Percentiles rank a stretch among this genome's conserved stretches.
These are phyloP conservation scores for Micractinium sp. DNA, from an alignment of 139 green algal genomes.

Conservation along the genomic window DNA sequence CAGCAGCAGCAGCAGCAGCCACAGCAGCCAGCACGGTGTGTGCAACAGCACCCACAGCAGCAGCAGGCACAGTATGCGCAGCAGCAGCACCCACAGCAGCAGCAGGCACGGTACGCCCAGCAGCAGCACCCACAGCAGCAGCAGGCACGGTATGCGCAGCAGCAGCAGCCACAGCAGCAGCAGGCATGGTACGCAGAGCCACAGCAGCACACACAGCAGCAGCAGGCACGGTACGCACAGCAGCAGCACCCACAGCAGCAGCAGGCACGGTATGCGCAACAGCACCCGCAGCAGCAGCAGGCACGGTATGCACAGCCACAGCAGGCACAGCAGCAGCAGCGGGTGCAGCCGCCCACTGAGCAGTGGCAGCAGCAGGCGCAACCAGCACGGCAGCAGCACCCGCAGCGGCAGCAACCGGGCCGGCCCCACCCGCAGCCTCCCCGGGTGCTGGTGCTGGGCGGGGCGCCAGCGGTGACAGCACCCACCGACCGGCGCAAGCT, in stretches of 20 bases:
- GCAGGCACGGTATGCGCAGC: background rate
- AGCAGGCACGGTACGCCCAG: no score
- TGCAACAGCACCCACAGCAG: no score
- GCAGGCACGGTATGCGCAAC: background rate
- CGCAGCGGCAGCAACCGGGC: background rate
- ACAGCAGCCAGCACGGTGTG: no score
- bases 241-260: background rate
- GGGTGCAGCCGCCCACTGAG: background rate
- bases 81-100: no score
- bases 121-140: no score
- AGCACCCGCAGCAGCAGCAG: background rate
- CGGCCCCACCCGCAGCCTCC: background rate
- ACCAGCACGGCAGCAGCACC: background rate
- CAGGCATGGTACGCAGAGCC: background rate
- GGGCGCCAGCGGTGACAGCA: conserved; percentile 1
- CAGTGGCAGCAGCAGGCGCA: background rate
- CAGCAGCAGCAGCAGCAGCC: no score
- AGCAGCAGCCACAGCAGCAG: background rate
- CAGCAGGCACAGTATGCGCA: no score
- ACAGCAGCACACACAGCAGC: background rate
- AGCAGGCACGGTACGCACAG: background rate
- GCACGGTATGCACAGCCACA: background rate
- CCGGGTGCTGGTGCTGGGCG: conserved; percentile 31
- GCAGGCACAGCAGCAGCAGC: background rate
- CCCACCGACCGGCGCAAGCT: conserved; percentile 15